Percentiles rank a stretch among this genome's conserved stretches.
These are phyloP conservation scores for Solanum virginianum DNA, from an alignment of 257 asterid species.

Conservation along the genomic window DNA sequence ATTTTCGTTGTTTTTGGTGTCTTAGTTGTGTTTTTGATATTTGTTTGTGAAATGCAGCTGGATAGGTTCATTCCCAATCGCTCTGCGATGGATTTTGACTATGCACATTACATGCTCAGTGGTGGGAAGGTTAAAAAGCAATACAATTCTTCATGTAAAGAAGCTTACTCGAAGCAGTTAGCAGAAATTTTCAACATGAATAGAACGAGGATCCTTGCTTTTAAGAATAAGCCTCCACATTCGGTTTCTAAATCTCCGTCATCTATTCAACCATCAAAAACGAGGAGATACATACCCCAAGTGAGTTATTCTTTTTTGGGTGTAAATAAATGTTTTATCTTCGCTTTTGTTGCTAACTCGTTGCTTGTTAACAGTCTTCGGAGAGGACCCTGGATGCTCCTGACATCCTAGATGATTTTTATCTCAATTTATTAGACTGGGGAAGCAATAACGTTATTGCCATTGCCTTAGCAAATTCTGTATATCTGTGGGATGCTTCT, in stretches of 20 bases:
- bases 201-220: constrained; percentile 72
- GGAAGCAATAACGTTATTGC: constrained; percentile 81
- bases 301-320: constrained; percentile 15
- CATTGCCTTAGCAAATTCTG: constrained; percentile 70
- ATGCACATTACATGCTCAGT: constrained; percentile 81
- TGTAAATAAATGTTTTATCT: not conserved
- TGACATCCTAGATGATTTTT: constrained; percentile 76
- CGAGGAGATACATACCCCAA: constrained; percentile 78
- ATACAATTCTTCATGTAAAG: constrained; percentile 69
- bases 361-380: constrained; percentile 42
- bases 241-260: constrained; percentile 33
- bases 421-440: constrained; percentile 83
- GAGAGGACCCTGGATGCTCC: constrained; percentile 96
- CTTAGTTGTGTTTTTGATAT: not conserved
- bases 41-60: constrained; percentile 31
- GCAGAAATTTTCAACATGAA: constrained; percentile 84
- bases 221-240: constrained; percentile 81
- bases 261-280: constrained; percentile 35
- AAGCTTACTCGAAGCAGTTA: constrained; percentile 70
- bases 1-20: not conserved
- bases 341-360: not conserved
- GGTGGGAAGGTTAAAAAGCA: constrained; percentile 71
- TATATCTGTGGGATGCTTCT: constrained; percentile 85
- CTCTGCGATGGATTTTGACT: constrained; percentile 88
- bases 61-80: constrained; percentile 95